These are phyloP conservation scores for Euclidium syriacum DNA, from an alignment of 345 rosid genomes.

Conservation along the genomic window DNA sequence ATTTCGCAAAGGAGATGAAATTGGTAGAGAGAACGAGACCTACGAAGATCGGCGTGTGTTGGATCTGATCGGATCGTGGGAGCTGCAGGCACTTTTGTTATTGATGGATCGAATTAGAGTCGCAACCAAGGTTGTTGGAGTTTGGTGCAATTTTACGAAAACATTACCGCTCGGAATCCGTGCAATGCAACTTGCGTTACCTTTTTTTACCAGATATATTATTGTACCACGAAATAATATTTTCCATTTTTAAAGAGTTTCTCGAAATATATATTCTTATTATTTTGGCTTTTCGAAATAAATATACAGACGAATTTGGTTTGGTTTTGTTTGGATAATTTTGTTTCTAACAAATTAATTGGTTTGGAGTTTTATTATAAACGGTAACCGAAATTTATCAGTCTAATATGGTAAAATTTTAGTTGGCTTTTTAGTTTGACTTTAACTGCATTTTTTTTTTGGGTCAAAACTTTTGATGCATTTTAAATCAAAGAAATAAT, in stretches of 20 bases:
- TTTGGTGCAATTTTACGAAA: conserved; percentile 22
- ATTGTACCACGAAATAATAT: neutral
- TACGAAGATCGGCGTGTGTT: neutral
- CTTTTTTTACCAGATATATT: neutral
- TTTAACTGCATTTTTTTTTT: no score
- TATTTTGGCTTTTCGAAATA: neutral
- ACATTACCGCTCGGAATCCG: conserved; percentile 9
- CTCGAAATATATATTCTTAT: no score
- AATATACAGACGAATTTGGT: neutral
- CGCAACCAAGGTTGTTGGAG: conserved; percentile 19
- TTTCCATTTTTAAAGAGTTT: no score
- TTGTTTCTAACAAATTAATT: neutral
- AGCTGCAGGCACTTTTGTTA: neutral
- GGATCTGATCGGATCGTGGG: conserved; percentile 23
- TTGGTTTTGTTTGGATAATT: neutral
- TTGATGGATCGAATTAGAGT: neutral
- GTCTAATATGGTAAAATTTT: no score
- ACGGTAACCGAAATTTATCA: no score
- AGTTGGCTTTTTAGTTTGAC: no score
- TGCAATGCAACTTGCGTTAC: conserved; percentile 25
- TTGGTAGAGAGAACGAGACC: conserved; percentile 9
- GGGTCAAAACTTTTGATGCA: no score
- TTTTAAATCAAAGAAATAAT: no score
- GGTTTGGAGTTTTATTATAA: neutral
- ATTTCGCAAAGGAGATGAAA: neutral